Conservation (phyloP, 1,284 basidiomycete species). For the Marasmius tenuissimus region DNA sequence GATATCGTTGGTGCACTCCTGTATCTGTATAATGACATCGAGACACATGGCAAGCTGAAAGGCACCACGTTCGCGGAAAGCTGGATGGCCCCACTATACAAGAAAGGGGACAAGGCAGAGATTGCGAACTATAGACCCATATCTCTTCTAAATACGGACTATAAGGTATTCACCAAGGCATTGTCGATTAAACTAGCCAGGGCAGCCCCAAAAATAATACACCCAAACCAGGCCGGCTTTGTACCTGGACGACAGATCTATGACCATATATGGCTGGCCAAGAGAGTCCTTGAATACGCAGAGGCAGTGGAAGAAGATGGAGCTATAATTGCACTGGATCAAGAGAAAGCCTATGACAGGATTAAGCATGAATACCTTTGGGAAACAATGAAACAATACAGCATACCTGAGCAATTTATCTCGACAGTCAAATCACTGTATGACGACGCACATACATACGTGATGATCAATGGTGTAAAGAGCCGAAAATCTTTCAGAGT, state of each 20-base stretch:
- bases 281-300: slow-evolving; percentile 17
- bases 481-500: slow-evolving; percentile 12
- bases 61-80: slow-evolving; percentile 24
- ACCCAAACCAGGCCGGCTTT: slow-evolving; percentile 20
- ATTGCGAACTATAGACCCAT: slow-evolving; percentile 15
- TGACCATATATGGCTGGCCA: slow-evolving; percentile 18
- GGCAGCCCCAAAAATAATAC: slow-evolving; percentile 7
- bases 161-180: slow-evolving; percentile 13
- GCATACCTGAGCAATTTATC: slow-evolving; percentile 16
- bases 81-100: slow-evolving; percentile 30
- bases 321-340: slow-evolving; percentile 8
- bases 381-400: slow-evolving; percentile 9
- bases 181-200: slow-evolving; percentile 6
- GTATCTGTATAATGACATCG: slow-evolving; percentile 24
- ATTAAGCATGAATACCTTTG: slow-evolving; percentile 18
- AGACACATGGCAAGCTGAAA: slow-evolving; percentile 19
- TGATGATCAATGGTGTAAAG: slow-evolving; percentile 20
- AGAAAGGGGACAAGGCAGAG: slow-evolving; percentile 11
- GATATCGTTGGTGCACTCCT: neutral
- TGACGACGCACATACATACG: slow-evolving; percentile 7
- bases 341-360: neutral
- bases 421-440: slow-evolving; percentile 18
- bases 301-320: slow-evolving; percentile 20
- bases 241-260: slow-evolving; percentile 17
- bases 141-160: slow-evolving; percentile 14